Conservation (phyloP, 306 rosid genomes). For the Delonix regia region DNA sequence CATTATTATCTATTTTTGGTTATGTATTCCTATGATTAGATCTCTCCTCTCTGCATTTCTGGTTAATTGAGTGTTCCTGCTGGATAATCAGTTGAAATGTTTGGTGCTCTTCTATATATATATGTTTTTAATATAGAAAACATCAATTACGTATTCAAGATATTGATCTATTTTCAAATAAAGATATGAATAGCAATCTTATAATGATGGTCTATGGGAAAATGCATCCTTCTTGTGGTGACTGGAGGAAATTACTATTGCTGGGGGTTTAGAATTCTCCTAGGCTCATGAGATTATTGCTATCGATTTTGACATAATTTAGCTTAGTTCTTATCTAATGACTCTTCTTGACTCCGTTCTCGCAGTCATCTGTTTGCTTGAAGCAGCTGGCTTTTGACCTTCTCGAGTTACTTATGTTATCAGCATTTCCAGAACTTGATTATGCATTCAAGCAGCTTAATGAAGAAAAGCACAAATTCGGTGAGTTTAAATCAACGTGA, state of each 20-base stretch:
- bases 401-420: slow-evolving; percentile 70
- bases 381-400: slow-evolving; percentile 88
- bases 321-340: slow-evolving; percentile 14
- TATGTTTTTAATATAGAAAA: slow-evolving; percentile 4
- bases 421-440: slow-evolving; percentile 86
- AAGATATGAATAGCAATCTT: slow-evolving; percentile 8
- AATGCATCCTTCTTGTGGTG: slow-evolving; percentile 4
- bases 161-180: slow-evolving; percentile 8
- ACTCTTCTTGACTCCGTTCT: slow-evolving; percentile 23
- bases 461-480: slow-evolving; percentile 76
- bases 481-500: slow-evolving; percentile 54
- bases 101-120: slow-evolving; percentile 2
- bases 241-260: neutral
- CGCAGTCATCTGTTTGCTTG: slow-evolving; percentile 87
- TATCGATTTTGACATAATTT: slow-evolving; percentile 5
- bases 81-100: slow-evolving; percentile 1
- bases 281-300: neutral
- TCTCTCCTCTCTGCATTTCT: slow-evolving; percentile 10
- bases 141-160: slow-evolving; percentile 14
- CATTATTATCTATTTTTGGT: slow-evolving; percentile 7
- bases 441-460: slow-evolving; percentile 70
- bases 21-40: slow-evolving; percentile 6
- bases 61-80: slow-evolving; percentile 15
- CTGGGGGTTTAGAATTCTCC: neutral
- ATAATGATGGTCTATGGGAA: neutral